Base-by-base conservation (phyloP, 1,284 basidiomycete species). In the Bjerkandera adusta region DNA sequence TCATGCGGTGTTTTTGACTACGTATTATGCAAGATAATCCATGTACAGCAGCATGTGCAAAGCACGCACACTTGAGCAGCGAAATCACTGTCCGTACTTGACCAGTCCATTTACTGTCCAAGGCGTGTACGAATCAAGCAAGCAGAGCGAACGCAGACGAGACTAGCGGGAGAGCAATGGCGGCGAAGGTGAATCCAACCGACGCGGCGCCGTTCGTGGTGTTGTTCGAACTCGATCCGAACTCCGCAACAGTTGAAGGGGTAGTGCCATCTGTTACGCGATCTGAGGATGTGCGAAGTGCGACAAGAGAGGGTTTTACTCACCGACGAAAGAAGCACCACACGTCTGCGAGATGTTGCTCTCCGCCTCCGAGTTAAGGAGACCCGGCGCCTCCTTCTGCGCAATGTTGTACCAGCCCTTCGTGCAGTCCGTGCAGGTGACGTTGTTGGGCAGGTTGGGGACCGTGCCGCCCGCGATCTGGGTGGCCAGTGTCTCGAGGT, bases 341-440 rank as follows among this genome's bases (percentile, higher is more conserved):
- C 81, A 83, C 53, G 73, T 58, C 0, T 53, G 50, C 41, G 69
- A 60, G 11, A 78, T 50, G 12, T 60, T 61, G 18, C 66, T 54
- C 13, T 61, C 58, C 6, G 59, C 51, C 53, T 65, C 55, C 32
- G 60, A 47, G 38, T 47, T 51, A 42, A 63, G 50, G 12, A 72
- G 29, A 36, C 51, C 56, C 11, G 77, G 75, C 46, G 71, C 59
- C 26, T 68, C 62, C 16, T 56, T 42, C 45, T 64, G 65, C 42
- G 78, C 48, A 50, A 77, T 61, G 58, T 73, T 76, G 66, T 73
- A 80, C 3, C 69, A 65, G 36, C 65, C 70, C 66, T 83, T 79
- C 50, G 68, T 58, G 61, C 82, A 83, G 62, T 76, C 65, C 26
- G 77, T 70, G 68, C 80, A 83, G 25, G 69, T 69, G 24, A 76